Evolutionary conservation across 257 asterid genomes (phyloP).

Genomic region (Voacanga thouarsii): DNA sequence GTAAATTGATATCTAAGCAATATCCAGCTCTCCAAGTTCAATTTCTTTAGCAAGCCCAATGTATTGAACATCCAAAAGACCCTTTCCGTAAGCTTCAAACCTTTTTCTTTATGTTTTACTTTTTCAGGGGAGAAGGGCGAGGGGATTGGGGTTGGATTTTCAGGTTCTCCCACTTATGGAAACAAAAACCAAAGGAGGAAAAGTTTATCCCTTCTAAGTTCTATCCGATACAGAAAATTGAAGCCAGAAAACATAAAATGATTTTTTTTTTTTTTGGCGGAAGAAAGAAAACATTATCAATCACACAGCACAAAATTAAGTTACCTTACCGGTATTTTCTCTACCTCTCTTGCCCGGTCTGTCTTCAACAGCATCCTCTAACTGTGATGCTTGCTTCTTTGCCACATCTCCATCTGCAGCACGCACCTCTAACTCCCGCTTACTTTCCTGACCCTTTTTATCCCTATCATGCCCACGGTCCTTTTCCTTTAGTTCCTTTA

Average conservation of each 20-base stretch:
- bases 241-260: slow-evolving; percentile 6
- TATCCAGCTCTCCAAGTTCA: background rate
- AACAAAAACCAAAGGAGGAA: background rate
- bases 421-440: slow-evolving; percentile 45
- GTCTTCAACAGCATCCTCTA: slow-evolving; percentile 56
- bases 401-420: slow-evolving; percentile 36
- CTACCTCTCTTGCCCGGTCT: slow-evolving; percentile 60
- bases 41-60: background rate
- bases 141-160: background rate
- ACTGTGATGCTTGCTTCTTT: slow-evolving; percentile 53
- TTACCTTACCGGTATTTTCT: slow-evolving; percentile 80
- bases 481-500: slow-evolving; percentile 69
- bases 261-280: slow-evolving; percentile 1
- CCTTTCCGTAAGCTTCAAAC: background rate
- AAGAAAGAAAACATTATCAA: slow-evolving; percentile 12
- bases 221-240: background rate
- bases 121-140: background rate
- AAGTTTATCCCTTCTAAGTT: background rate
- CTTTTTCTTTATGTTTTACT: background rate
- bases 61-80: background rate
- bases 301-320: slow-evolving; percentile 32
- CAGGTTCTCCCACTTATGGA: background rate
- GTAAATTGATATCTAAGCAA: background rate
- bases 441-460: slow-evolving; percentile 57
- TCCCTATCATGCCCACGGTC: slow-evolving; percentile 76